Percentiles rank a stretch among this genome's conserved stretches.
These are phyloP conservation scores for Komagataella mondaviorum DNA, from an alignment of 805 yeast genomes.

Conservation along the genomic window DNA sequence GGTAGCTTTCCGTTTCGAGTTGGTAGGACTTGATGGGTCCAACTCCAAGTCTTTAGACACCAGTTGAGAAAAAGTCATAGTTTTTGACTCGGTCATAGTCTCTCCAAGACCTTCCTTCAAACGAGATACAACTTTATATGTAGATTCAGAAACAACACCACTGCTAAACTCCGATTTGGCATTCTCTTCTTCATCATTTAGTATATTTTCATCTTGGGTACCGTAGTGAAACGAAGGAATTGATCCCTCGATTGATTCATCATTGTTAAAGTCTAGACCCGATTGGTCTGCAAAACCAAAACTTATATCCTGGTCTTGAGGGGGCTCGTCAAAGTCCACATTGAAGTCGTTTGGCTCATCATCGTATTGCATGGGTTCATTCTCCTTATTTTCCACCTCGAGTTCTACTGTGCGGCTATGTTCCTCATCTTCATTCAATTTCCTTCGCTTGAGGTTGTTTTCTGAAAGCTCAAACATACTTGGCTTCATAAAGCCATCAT, in stretches of 20 bases:
- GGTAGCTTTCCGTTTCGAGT: constrained; percentile 44
- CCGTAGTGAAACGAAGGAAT: not conserved
- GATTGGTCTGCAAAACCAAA: constrained; percentile 4
- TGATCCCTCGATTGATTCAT: not conserved
- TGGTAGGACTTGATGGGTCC: constrained; percentile 1
- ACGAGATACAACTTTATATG: constrained; percentile 37
- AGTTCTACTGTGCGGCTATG: not conserved
- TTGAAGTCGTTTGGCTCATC: not conserved
- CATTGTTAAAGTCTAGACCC: constrained; percentile 4
- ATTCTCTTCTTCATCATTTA: constrained; percentile 8
- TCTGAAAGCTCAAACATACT: not conserved
- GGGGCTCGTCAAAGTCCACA: not conserved
- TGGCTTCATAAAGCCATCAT: not conserved
- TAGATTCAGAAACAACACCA: constrained; percentile 29
- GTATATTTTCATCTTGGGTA: not conserved
- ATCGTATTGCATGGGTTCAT: constrained; percentile 1
- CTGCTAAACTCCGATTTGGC: constrained; percentile 7
- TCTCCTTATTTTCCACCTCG: not conserved
- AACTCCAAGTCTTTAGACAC: constrained; percentile 22
- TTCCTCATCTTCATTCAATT: not conserved
- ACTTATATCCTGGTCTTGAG: constrained; percentile 1
- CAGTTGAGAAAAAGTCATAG: constrained; percentile 22
- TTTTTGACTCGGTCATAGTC: constrained; percentile 2
- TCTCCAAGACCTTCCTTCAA: constrained; percentile 21
- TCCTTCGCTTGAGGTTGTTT: not conserved